A percentile compares a stretch with the other conserved stretches of the same genome.
Evolutionary conservation across 345 rosid genomes (phyloP).

Genomic region (Syzygium oleosum): DNA sequence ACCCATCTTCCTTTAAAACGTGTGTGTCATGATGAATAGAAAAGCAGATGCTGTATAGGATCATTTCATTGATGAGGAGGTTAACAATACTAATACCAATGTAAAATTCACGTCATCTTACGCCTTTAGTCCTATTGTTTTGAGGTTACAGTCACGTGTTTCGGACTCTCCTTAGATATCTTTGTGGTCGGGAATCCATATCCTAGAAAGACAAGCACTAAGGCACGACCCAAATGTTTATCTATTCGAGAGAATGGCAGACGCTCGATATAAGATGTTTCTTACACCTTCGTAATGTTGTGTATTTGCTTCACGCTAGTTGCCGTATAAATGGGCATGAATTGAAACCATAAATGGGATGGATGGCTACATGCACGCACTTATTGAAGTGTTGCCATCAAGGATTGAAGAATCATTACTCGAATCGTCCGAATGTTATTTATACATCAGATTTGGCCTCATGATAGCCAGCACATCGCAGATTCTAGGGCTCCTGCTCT

Average conservation of each 20-base stretch:
- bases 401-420: not conserved
- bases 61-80: not conserved
- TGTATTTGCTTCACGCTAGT: accelerated
- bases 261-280: not conserved
- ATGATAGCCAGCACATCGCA: not conserved
- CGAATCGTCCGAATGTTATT: not conserved
- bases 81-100: not conserved
- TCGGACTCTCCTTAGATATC: not conserved
- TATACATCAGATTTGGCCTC: not conserved
- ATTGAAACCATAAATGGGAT: not conserved
- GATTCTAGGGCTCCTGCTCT: not conserved
- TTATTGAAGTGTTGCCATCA: not conserved
- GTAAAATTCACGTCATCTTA: not conserved
- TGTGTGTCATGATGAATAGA: not conserved
- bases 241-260: not conserved
- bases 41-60: not conserved
- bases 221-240: not conserved
- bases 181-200: not conserved
- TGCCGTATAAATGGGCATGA: not conserved
- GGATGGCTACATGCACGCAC: not conserved
- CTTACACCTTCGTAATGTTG: not conserved
- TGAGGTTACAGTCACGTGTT: not conserved
- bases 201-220: not conserved
- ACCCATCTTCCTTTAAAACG: not conserved
- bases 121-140: not conserved